These are phyloP conservation scores for Pythium brachiatum DNA, from an alignment of 352 stramenopile genomes.

Conservation along the genomic window DNA sequence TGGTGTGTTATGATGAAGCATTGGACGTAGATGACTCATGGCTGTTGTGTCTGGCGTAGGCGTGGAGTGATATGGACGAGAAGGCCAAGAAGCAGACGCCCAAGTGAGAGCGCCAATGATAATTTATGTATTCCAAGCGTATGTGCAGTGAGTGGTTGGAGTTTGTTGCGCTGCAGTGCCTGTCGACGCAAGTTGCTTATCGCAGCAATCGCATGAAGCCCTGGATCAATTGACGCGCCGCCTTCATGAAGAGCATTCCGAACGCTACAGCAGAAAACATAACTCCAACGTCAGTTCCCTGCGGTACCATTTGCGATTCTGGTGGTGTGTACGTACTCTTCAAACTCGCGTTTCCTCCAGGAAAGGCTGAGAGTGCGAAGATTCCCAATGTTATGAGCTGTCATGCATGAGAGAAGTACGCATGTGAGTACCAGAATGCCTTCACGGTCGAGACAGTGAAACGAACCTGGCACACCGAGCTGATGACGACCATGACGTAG, in stretches of 20 bases:
- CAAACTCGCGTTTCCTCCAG: slow-evolving; percentile 55
- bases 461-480: slow-evolving; percentile 49
- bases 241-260: slow-evolving; percentile 59
- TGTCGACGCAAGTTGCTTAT: slow-evolving; percentile 22
- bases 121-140: slow-evolving; percentile 9
- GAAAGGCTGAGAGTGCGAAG: slow-evolving; percentile 61
- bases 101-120: slow-evolving; percentile 10
- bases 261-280: slow-evolving; percentile 35
- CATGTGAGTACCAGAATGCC: neutral
- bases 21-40: neutral
- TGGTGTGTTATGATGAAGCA: no score
- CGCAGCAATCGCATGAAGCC: slow-evolving; percentile 48
- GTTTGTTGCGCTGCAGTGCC: neutral
- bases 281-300: neutral
- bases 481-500: slow-evolving; percentile 83
- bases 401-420: neutral
- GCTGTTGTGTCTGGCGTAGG: slow-evolving; percentile 23
- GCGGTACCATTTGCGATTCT: neutral
- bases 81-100: slow-evolving; percentile 21
- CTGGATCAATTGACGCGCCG: slow-evolving; percentile 63
- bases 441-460: neutral
- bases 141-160: neutral
- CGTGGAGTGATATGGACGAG: slow-evolving; percentile 66
- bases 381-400: slow-evolving; percentile 57
- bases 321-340: slow-evolving; percentile 37